A percentile compares a stretch with the other conserved stretches of the same genome.
Conservation (phyloP, 2,329 filamentous ascomycete genomes). For the Pseudophaeomoniella oleicola region DNA sequence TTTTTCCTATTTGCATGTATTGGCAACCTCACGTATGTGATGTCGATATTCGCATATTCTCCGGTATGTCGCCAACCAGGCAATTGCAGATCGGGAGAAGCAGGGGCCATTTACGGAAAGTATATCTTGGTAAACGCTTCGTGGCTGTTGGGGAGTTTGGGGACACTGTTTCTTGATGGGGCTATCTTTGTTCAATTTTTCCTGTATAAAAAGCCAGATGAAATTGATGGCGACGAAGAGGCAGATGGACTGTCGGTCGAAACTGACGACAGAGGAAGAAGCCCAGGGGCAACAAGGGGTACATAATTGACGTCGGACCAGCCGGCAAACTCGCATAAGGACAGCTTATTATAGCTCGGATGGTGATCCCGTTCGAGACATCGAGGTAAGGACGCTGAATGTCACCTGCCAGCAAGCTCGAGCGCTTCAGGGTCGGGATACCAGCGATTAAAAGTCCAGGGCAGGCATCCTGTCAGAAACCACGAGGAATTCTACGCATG, state of each 20-base stretch:
- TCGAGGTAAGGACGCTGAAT: too few species aligned
- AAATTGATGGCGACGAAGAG: constrained; percentile 9
- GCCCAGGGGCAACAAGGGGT: background rate
- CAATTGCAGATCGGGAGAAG: constrained; percentile 52
- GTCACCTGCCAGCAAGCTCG: too few species aligned
- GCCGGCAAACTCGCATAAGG: too few species aligned
- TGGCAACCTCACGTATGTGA: constrained; percentile 84
- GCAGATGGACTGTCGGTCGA: constrained; percentile 3
- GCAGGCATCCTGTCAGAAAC: too few species aligned
- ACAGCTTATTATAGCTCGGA: too few species aligned
- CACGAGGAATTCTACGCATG: too few species aligned
- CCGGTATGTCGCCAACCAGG: constrained; percentile 43
- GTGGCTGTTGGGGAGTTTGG: constrained; percentile 80
- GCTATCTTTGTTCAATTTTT: constrained; percentile 88
- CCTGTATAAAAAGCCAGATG: constrained; percentile 45
- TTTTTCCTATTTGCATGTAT: constrained; percentile 97
- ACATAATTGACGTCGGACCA: too few species aligned
- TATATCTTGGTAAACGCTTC: constrained; percentile 85
- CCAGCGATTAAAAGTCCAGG: too few species aligned
- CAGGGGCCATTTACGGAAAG: constrained; percentile 50
- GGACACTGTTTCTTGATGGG: constrained; percentile 72
- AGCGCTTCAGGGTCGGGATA: too few species aligned
- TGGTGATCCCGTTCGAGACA: too few species aligned
- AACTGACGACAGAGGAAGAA: constrained; percentile 2
- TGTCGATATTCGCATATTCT: constrained; percentile 83